Percentiles rank a stretch among this genome's conserved stretches.
phyloP scores from a whole-genome alignment of 345 rosid species.

The Citrus inodora region DNA sequence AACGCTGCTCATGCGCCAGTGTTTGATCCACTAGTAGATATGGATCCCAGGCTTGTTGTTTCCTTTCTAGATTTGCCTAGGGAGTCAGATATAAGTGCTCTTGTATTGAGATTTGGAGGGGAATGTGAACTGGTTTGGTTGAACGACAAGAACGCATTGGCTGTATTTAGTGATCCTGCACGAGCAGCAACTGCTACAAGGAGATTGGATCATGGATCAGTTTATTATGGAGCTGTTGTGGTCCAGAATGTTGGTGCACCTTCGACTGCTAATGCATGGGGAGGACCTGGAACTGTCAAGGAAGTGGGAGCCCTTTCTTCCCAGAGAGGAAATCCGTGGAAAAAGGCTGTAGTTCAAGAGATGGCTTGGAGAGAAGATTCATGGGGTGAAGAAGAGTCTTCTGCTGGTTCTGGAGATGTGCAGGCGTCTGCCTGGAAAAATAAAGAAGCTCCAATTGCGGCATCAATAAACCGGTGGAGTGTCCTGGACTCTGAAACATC shows the following conservation, averaged over 20 bases:
- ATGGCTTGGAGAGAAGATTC: conserved; percentile 47
- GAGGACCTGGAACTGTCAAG: conserved; percentile 32
- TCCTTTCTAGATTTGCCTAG: conserved; percentile 85
- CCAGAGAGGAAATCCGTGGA: conserved; percentile 73
- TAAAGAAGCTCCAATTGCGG: conserved; percentile 46
- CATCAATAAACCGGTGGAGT: conserved; percentile 71
- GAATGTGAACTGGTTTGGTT: conserved; percentile 94
- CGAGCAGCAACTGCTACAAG: conserved; percentile 99
- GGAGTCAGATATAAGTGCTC: conserved; percentile 78
- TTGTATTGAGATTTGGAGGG: conserved; percentile 90
- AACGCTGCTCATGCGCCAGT: conserved; percentile 48
- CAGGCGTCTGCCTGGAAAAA: conserved; percentile 51
- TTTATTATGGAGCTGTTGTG: conserved; percentile 68
- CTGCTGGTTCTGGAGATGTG: conserved; percentile 30
- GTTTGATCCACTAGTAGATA: conserved; percentile 79
- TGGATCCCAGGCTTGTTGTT: conserved; percentile 95
- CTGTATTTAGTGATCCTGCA: conserved; percentile 82
- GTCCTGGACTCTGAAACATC: conserved; percentile 48
- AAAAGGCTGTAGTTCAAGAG: conserved; percentile 72
- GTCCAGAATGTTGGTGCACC: conserved; percentile 41
- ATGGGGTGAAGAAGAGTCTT: conserved; percentile 62
- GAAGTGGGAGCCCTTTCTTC: conserved; percentile 31
- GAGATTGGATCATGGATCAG: conserved; percentile 89
- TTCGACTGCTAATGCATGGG: conserved; percentile 56
- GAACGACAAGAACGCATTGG: conserved; percentile 91